phyloP scores from a whole-genome alignment of 1,139 yeast species.

The Yamadazyma spencermartinsiae region DNA sequence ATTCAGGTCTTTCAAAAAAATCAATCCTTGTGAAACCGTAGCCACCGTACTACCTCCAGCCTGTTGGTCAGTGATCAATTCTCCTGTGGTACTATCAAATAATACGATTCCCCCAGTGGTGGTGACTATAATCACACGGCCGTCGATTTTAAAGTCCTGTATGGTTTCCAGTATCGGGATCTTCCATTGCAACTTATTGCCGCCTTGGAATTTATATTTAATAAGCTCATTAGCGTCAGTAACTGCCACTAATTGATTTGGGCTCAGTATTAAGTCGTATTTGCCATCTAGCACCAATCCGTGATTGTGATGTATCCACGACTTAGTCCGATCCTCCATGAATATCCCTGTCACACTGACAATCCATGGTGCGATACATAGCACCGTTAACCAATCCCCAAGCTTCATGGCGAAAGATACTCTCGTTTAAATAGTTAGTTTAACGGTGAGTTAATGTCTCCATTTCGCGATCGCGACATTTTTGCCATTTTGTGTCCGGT shows the following conservation, averaged over 20 bases:
- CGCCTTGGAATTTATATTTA: slow-evolving; percentile 18
- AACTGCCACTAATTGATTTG: slow-evolving; percentile 25
- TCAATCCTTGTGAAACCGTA: background rate
- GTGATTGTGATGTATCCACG: slow-evolving; percentile 20
- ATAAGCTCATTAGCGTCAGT: slow-evolving; percentile 27
- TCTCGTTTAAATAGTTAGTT: background rate
- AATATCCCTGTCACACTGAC: slow-evolving; percentile 18
- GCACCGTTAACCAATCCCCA: background rate
- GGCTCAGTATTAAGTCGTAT: no score
- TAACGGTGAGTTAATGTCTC: background rate
- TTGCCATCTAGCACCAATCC: no score
- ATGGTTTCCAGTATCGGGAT: slow-evolving; percentile 3
- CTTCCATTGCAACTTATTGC: slow-evolving; percentile 18
- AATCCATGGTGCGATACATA: background rate
- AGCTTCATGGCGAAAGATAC: background rate
- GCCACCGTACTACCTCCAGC: slow-evolving; percentile 1
- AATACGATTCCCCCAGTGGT: background rate
- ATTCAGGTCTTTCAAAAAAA: background rate
- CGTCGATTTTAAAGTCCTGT: background rate
- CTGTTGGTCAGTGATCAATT: background rate
- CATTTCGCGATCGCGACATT: no score
- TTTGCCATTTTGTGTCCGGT: no score
- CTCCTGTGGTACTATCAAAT: background rate
- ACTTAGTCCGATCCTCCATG: slow-evolving; percentile 41
- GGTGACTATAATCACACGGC: background rate